Conservation (phyloP, 1,284 basidiomycete genomes). For the Neonothopanus nambi region DNA sequence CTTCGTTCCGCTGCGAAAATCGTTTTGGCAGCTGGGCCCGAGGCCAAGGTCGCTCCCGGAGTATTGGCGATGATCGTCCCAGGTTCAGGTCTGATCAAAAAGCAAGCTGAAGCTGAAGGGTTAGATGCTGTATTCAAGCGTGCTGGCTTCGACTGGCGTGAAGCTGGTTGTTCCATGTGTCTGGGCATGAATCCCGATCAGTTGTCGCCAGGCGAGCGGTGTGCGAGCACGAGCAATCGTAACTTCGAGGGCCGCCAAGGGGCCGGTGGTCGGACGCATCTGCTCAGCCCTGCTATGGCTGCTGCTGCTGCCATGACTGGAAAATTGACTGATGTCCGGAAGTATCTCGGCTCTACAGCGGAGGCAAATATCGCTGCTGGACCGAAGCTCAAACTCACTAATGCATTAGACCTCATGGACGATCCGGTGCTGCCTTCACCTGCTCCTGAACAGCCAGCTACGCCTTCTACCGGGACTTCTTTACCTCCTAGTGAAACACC, state of each 20-base stretch:
- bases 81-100: conserved; percentile 92
- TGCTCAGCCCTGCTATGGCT: conserved; percentile 95
- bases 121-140: conserved; percentile 90
- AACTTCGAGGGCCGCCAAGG: conserved; percentile 97
- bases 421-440: conserved; percentile 74
- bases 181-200: conserved; percentile 98
- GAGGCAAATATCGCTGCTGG: conserved; percentile 46
- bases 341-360: conserved; percentile 60
- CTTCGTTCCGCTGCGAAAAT: conserved; percentile 88
- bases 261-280: conserved; percentile 89
- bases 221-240: conserved; percentile 95
- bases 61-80: conserved; percentile 95
- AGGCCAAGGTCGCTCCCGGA: conserved; percentile 77
- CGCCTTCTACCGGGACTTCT: conserved; percentile 26
- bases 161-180: conserved; percentile 98
- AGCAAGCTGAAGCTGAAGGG: conserved; percentile 93
- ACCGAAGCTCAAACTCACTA: conserved; percentile 67
- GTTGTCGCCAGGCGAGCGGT: conserved; percentile 86
- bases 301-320: conserved; percentile 92
- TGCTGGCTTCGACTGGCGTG: conserved; percentile 96
- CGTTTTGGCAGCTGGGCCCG: conserved; percentile 72
- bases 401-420: conserved; percentile 74
- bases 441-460: conserved; percentile 41
- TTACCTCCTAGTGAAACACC: conserved; percentile 55
- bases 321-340: conserved; percentile 87